Evolutionary conservation across 768 basidiomycete species (phyloP).

Genomic region (Panaeolus papilionaceus): DNA sequence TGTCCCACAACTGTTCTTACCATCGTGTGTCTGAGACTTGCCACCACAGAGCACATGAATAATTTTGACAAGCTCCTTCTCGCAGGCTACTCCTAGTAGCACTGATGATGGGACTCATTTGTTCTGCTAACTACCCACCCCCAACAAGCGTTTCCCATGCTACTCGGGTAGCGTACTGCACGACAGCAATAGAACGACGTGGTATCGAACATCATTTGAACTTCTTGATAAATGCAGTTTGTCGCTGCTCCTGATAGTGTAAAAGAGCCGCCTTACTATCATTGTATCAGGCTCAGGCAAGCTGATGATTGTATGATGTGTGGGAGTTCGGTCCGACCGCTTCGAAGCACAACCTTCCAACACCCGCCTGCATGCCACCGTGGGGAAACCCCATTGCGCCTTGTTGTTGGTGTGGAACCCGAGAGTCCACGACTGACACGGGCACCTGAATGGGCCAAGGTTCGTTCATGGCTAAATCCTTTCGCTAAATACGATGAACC

Average conservation of each 20-base stretch:
- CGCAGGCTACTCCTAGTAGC: constrained; percentile 12
- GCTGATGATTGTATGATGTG: neutral
- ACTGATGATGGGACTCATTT: constrained; percentile 6
- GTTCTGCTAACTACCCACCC: neutral
- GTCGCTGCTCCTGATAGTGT: neutral
- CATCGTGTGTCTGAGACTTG: neutral
- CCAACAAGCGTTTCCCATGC: neutral
- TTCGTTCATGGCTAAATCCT: constrained; percentile 1
- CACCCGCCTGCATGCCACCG: constrained; percentile 6
- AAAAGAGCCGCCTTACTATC: neutral
- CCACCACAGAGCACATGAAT: neutral
- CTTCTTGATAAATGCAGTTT: constrained; percentile 6
- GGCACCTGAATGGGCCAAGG: neutral
- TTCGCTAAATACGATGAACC: constrained; percentile 2
- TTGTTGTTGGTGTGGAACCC: constrained; percentile 9
- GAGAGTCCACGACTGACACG: constrained; percentile 11
- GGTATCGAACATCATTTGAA: constrained; percentile 5
- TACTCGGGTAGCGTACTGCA: neutral
- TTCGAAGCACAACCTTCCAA: constrained; percentile 10
- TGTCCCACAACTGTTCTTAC: constrained; percentile 6
- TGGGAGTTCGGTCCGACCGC: constrained; percentile 8
- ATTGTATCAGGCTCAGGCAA: neutral
- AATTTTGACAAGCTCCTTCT: constrained; percentile 1
- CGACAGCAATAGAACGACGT: neutral
- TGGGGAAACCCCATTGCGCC: constrained; percentile 6